These are phyloP conservation scores for Neurospora terricola DNA, from an alignment of 495 filamentous ascomycete genomes.

Conservation along the genomic window DNA sequence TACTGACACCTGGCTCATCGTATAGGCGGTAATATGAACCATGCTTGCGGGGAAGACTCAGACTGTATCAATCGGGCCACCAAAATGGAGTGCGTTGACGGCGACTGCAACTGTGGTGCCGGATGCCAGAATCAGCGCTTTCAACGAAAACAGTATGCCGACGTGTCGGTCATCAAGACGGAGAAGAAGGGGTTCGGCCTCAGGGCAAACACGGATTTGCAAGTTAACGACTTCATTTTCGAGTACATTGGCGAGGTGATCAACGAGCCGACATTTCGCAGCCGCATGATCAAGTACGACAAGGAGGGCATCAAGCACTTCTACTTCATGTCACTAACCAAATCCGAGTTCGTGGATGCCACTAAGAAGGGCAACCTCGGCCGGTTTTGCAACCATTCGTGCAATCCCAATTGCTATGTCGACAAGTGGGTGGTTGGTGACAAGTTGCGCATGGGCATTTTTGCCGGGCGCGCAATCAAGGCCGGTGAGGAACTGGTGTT, in stretches of 20 bases:
- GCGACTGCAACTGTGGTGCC: conserved; percentile 74
- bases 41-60: conserved; percentile 90
- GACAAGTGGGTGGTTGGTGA: conserved; percentile 99
- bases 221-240: conserved; percentile 82
- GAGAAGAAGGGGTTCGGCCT: conserved; percentile 96
- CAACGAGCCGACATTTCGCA: conserved; percentile 77
- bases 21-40: conserved; percentile 62
- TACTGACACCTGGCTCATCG: neutral
- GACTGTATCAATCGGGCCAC: conserved; percentile 98
- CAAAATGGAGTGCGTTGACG: conserved; percentile 87
- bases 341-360: conserved; percentile 94
- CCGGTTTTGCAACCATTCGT: conserved; percentile 98
- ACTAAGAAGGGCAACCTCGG: conserved; percentile 95
- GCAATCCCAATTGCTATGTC: conserved; percentile 97
- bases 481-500: conserved; percentile 97
- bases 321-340: conserved; percentile 98
- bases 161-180: conserved; percentile 91
- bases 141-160: conserved; percentile 78
- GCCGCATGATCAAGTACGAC: conserved; percentile 83
- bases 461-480: conserved; percentile 76
- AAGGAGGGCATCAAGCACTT: conserved; percentile 97
- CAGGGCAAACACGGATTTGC: conserved; percentile 65
- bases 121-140: conserved; percentile 94
- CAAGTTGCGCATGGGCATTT: conserved; percentile 98
- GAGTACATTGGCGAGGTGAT: conserved; percentile 99